Conservation (phyloP, 2,329 filamentous ascomycete species). For the Cordyceps tenuipes region DNA sequence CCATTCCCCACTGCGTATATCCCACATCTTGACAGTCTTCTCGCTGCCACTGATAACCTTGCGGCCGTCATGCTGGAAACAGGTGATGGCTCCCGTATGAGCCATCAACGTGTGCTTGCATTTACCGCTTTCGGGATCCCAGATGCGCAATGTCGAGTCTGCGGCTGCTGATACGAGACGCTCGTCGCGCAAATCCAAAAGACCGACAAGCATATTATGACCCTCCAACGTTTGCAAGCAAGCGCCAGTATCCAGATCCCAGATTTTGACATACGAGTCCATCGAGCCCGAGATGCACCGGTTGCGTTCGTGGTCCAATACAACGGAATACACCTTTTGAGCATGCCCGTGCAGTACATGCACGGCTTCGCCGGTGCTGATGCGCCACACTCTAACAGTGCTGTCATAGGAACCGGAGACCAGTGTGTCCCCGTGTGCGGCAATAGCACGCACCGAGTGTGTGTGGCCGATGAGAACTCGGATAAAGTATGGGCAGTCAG, state of each 20-base stretch:
- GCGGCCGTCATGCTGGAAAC: conserved; percentile 93
- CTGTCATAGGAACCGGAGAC: conserved; percentile 96
- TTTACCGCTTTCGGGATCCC: conserved; percentile 88
- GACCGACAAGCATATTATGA: conserved; percentile 82
- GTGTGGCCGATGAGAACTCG: conserved; percentile 77
- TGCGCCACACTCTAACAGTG: conserved; percentile 92
- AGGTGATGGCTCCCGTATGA: conserved; percentile 95
- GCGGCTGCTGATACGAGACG: conserved; percentile 90
- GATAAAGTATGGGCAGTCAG: conserved; percentile 91
- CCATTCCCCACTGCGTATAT: conserved; percentile 84
- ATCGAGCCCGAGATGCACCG: conserved; percentile 97
- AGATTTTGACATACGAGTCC: conserved; percentile 97
- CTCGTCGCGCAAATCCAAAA: conserved; percentile 82
- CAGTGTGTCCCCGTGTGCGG: conserved; percentile 88
- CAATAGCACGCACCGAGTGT: conserved; percentile 92
- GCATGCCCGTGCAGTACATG: conserved; percentile 80
- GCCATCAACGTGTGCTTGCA: conserved; percentile 87
- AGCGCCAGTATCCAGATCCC: conserved; percentile 80
- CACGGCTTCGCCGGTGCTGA: conserved; percentile 83
- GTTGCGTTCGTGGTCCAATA: conserved; percentile 83
- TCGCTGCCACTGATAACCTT: conserved; percentile 97
- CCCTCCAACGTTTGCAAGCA: conserved; percentile 88
- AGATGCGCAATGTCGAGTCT: conserved; percentile 90
- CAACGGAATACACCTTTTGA: conserved; percentile 95
- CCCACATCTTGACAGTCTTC: conserved; percentile 97